These are phyloP conservation scores for Globisporangium paddicum DNA, from an alignment of 352 stramenopile genomes.

Conservation along the genomic window DNA sequence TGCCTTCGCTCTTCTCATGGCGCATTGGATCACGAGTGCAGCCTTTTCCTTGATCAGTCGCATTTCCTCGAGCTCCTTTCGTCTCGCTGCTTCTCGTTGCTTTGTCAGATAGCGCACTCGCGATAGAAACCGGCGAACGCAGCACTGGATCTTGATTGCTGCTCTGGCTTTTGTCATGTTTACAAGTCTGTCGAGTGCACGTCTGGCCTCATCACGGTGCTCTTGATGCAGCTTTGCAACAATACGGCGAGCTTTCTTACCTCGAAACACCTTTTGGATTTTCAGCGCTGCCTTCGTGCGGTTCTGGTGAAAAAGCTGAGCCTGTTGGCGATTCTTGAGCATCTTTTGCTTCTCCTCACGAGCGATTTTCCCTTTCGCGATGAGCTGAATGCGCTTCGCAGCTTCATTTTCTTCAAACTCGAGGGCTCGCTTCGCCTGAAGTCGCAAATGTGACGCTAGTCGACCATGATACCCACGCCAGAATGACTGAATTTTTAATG, in stretches of 20 bases:
- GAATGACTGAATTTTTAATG: conserved; percentile 66
- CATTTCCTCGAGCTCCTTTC: conserved; percentile 20
- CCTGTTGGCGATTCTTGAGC: conserved; percentile 19
- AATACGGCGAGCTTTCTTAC: conserved; percentile 38
- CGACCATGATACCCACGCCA: conserved; percentile 77
- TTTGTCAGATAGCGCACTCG: conserved; percentile 26
- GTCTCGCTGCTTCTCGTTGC: conserved; percentile 25
- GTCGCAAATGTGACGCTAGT: conserved; percentile 44
- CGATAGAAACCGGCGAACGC: conserved; percentile 46
- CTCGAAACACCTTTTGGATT: conserved; percentile 67
- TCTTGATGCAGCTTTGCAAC: conserved; percentile 27
- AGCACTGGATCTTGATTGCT: conserved; percentile 70
- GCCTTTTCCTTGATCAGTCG: conserved; percentile 38
- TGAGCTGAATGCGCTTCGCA: conserved; percentile 53
- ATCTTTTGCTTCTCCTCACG: conserved; percentile 24
- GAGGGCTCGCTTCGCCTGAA: conserved; percentile 45
- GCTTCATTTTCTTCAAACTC: conserved; percentile 51
- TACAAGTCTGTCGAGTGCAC: conserved; percentile 55
- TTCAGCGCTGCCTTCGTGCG: conserved; percentile 33
- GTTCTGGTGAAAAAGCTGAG: conserved; percentile 24
- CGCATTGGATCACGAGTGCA: conserved; percentile 64
- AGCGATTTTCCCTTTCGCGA: conserved; percentile 51
- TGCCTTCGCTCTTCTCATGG: conserved; percentile 40
- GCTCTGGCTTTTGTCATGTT: conserved; percentile 50
- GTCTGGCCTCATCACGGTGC: conserved; percentile 40